A percentile compares a stretch with the other conserved stretches of the same genome.
phyloP scores from a whole-genome alignment of 1,139 yeast genomes.

The Blastobotrys raffinosifermentans region DNA sequence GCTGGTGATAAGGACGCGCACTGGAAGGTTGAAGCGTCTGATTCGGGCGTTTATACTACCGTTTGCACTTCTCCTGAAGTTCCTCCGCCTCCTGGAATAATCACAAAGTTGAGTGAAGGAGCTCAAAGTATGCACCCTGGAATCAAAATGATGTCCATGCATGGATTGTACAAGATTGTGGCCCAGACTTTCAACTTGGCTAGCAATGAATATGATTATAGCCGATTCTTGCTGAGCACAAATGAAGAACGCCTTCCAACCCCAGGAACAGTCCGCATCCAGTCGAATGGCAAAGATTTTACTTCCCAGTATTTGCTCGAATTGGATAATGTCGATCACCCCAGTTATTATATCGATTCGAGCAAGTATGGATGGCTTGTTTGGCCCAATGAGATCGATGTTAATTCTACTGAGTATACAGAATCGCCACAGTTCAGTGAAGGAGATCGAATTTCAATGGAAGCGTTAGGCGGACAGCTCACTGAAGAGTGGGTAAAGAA shows the following conservation, averaged over 20 bases:
- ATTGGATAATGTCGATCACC: slow-evolving; percentile 38
- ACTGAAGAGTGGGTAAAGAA: slow-evolving; percentile 54
- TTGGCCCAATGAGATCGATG: slow-evolving; percentile 62
- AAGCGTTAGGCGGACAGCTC: slow-evolving; percentile 42
- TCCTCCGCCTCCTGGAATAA: slow-evolving; percentile 39
- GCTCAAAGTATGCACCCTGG: slow-evolving; percentile 70
- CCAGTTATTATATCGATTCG: slow-evolving; percentile 29
- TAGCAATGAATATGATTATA: slow-evolving; percentile 44
- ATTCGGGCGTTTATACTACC: slow-evolving; percentile 33
- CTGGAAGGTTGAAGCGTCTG: slow-evolving; percentile 64
- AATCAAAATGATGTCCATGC: slow-evolving; percentile 56
- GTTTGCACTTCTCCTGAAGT: slow-evolving; percentile 30
- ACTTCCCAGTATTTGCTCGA: slow-evolving; percentile 46
- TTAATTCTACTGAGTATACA: slow-evolving; percentile 33
- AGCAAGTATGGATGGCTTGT: slow-evolving; percentile 72
- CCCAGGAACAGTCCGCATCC: slow-evolving; percentile 38
- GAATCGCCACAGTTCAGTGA: slow-evolving; percentile 36
- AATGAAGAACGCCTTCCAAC: slow-evolving; percentile 39
- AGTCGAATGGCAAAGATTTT: slow-evolving; percentile 39
- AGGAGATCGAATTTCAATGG: slow-evolving; percentile 39
- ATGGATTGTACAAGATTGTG: slow-evolving; percentile 54
- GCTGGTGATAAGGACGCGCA: slow-evolving; percentile 34
- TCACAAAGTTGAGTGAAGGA: slow-evolving; percentile 46
- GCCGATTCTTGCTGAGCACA: slow-evolving; percentile 18
- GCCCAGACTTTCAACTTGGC: slow-evolving; percentile 50